Evolutionary conservation across 495 filamentous ascomycete species (phyloP), one percentile per base, ranked within the genome.

Genomic region (Physcia stellaris): DNA sequence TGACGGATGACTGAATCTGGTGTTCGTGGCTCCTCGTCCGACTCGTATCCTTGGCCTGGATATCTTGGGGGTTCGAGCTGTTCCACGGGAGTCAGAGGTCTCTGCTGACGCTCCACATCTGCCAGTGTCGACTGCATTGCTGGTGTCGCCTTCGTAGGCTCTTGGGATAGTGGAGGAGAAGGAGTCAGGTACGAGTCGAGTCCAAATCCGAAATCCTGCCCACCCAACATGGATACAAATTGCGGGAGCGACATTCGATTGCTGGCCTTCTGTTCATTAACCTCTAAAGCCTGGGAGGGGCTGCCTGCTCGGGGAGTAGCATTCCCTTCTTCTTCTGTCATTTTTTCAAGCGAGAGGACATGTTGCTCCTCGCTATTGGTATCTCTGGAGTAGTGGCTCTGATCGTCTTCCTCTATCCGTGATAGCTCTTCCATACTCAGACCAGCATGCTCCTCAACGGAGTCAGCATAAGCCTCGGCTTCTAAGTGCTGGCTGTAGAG

Each of bases 1-100:
- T 83, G 83, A 40, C 85, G 81, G 45, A 95, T 92, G 19, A 95
- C 86, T n/a, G 90, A 95, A 21, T 90, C 84, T 7, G 86, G 85
- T 2, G 88, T 94, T 24, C 81, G 77, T 2, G 82, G 80, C 36
- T 83, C 77, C 31, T 73, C 64, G 23, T 68, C 68, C 4, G 68
- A 68, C 2, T 65, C 54, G 18, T 62, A 55, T 21, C 63, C 56
- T 19, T 59, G 52, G 28, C 58, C 60, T 0, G 59, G 54, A n/a
- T 62, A 69, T 23, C 67, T 63, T 61, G 70, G 75, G 43, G 50
- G 33, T 45, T 48, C 43, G 16, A 63, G 53, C 24, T 73, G 56
- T 33, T 67, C 66, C 38, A 79, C 70, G 2, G 83, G 81, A 2
- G 81, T 86, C 15, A 58, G 51, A 4, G 81, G 75, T 4, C 80